Percentiles rank a stretch among this genome's conserved stretches.
These are phyloP conservation scores for Macrocybe gigantea DNA, from an alignment of 768 basidiomycete genomes.

Conservation along the genomic window DNA sequence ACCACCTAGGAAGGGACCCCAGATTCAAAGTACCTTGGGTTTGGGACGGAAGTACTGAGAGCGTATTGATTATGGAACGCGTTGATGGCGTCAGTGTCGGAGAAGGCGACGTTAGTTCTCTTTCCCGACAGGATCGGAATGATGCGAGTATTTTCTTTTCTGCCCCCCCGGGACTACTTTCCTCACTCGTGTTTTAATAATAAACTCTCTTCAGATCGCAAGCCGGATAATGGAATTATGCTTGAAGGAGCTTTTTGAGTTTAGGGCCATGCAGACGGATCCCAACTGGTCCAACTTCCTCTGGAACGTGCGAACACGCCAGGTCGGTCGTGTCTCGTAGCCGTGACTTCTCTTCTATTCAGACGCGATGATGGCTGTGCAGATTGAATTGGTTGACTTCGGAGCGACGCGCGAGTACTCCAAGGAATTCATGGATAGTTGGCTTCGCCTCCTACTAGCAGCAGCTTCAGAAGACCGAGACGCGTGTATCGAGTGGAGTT, in stretches of 20 bases:
- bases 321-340: constrained; percentile 31
- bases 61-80: constrained; percentile 86
- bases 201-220: constrained; percentile 58
- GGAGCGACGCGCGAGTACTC: constrained; percentile 89
- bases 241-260: constrained; percentile 84
- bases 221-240: constrained; percentile 78
- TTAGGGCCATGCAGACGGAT: constrained; percentile 95
- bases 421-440: constrained; percentile 81
- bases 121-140: constrained; percentile 63
- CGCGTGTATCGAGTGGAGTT: constrained; percentile 66
- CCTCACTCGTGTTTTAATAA: not conserved
- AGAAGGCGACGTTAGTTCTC: constrained; percentile 44
- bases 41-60: constrained; percentile 73
- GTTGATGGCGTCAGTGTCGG: constrained; percentile 81
- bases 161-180: not conserved
- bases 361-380: not conserved
- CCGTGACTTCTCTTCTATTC: not conserved
- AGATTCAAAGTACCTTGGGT: constrained; percentile 85
- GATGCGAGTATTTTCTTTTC: constrained; percentile 41
- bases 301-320: constrained; percentile 63
- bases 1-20: constrained; percentile 47
- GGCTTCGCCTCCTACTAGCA: constrained; percentile 79
- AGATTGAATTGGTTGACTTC: constrained; percentile 92
- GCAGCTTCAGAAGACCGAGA: constrained; percentile 65
- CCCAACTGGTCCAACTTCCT: constrained; percentile 99